A percentile compares a stretch with the other conserved stretches of the same genome.
Evolutionary conservation across 306 rosid species (phyloP).

Genomic region (Rosa persica): DNA sequence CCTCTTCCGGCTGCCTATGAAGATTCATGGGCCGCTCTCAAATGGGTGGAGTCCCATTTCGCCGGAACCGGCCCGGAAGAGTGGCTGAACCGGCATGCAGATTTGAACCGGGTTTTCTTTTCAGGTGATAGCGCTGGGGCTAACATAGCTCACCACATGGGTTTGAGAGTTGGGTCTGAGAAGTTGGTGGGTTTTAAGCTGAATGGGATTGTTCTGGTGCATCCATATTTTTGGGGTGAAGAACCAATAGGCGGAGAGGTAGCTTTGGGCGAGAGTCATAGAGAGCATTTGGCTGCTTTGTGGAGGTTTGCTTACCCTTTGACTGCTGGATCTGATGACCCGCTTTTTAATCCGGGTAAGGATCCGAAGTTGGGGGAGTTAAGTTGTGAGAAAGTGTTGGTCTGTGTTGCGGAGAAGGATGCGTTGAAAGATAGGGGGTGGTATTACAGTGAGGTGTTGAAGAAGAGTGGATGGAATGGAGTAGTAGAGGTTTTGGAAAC

Average conservation of each 20-base stretch:
- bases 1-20: slow-evolving; percentile 54
- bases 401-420: slow-evolving; percentile 24
- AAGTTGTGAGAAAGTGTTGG: slow-evolving; percentile 12
- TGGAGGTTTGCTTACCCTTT: slow-evolving; percentile 7
- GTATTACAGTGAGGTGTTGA: slow-evolving; percentile 12
- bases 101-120: slow-evolving; percentile 29
- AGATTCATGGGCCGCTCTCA: slow-evolving; percentile 51
- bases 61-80: slow-evolving; percentile 30
- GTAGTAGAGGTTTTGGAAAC: slow-evolving; percentile 6
- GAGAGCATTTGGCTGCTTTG: neutral
- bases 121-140: slow-evolving; percentile 78
- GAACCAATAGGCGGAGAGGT: slow-evolving; percentile 4
- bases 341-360: slow-evolving; percentile 19
- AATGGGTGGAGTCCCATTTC: slow-evolving; percentile 42
- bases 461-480: slow-evolving; percentile 16
- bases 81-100: slow-evolving; percentile 50
- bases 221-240: slow-evolving; percentile 45
- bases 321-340: slow-evolving; percentile 23
- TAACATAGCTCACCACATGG: slow-evolving; percentile 45
- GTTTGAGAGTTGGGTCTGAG: slow-evolving; percentile 2
- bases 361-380: slow-evolving; percentile 3
- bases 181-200: slow-evolving; percentile 19
- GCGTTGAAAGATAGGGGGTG: slow-evolving; percentile 10
- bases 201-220: slow-evolving; percentile 38
- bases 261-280: neutral